A percentile compares a stretch with the other conserved stretches of the same genome.
phyloP scores from a whole-genome alignment of 2,329 filamentous ascomycete genomes.

The Aspergillus unguis region DNA sequence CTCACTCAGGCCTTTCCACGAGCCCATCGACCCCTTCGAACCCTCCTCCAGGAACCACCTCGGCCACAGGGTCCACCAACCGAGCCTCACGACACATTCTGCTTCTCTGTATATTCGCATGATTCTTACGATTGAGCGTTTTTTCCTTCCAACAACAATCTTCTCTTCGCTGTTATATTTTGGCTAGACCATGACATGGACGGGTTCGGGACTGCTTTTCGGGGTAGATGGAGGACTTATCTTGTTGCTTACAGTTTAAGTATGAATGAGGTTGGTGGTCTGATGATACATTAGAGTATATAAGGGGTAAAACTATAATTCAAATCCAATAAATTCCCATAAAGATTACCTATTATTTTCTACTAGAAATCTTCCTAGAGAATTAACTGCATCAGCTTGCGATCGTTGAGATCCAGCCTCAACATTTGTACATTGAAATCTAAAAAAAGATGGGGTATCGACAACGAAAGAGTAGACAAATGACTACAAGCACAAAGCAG shows the following conservation, averaged over 20 bases:
- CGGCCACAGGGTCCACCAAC: no score
- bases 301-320: neutral
- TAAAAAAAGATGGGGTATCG: no score
- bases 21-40: neutral
- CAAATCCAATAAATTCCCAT: neutral
- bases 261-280: neutral
- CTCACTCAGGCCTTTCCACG: no score
- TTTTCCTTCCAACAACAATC: neutral
- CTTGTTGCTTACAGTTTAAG: neutral
- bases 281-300: conserved; percentile 1
- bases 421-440: no score
- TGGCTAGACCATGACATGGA: conserved; percentile 5
- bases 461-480: neutral
- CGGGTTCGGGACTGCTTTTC: neutral
- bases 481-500: neutral
- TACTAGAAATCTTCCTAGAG: no score
- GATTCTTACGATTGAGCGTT: conserved; percentile 14
- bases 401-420: no score
- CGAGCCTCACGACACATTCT: neutral
- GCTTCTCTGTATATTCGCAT: conserved; percentile 8
- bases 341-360: no score
- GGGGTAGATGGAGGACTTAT: neutral
- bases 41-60: neutral
- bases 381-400: no score
- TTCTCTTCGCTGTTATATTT: neutral